Evolutionary conservation across 768 basidiomycete species (phyloP), one percentile per base, ranked within the genome.

Genomic region (Amanita rimosa): DNA sequence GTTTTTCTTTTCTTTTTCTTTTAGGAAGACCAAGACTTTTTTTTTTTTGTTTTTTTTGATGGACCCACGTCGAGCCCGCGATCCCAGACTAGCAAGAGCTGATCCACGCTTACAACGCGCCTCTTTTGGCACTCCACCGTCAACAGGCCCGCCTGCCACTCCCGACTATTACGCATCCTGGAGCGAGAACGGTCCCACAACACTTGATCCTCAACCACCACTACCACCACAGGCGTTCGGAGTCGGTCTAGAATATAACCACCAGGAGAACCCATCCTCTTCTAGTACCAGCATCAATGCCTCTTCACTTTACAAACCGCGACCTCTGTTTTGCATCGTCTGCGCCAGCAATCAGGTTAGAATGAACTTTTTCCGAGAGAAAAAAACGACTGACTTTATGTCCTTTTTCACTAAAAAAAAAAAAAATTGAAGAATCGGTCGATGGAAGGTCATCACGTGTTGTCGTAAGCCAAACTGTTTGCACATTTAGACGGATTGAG

Each of bases 341-440:
- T 99, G 96, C 62, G 95, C 96, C n/a, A 97, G 92, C 60, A 99
- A 99, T 61, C 91, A 98, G 71, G 94, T 88, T n/a, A n/a, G n/a
- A n/a, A n/a, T n/a, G n/a, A n/a, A n/a, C n/a, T n/a, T n/a, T n/a
- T n/a, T n/a, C n/a, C n/a, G 63, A 24, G 5, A 24, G 5, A 24
- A 24, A 24, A 24, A 24, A 24, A 24, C 2, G 22, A 5, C 22
- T n/a, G n/a, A n/a, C n/a, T n/a, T n/a, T n/a, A n/a, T n/a, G n/a
- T n/a, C n/a, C n/a, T n/a, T n/a, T n/a, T n/a, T n/a, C n/a, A n/a
- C n/a, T n/a, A n/a, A n/a, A n/a, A n/a, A n/a, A n/a, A n/a, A n/a
- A n/a, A n/a, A n/a, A n/a, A n/a, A 31, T n/a, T 42, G 51, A 56
- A 96, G 93, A 96, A 96, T 62, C 83, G 94, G 42, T 95, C 93